A percentile compares a stretch with the other conserved stretches of the same genome.
Evolutionary conservation across 2,329 filamentous ascomycete species (phyloP).

Genomic region (Talaromyces albobiverticillius): DNA sequence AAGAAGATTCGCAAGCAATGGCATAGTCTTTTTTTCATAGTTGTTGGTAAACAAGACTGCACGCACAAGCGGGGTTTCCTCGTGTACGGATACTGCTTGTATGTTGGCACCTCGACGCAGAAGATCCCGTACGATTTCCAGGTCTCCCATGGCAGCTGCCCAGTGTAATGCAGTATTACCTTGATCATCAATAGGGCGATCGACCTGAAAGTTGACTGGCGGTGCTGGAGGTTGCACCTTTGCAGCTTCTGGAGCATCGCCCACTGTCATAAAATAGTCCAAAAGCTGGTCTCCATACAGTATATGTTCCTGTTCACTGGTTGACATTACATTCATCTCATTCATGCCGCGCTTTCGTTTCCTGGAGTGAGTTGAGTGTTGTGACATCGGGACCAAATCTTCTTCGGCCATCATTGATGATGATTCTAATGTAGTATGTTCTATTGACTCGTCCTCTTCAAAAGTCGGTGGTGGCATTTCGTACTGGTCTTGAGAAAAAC

Average conservation of each 20-base stretch:
- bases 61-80: conserved; percentile 91
- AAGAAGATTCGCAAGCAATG: conserved; percentile 76
- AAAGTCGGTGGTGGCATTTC: conserved; percentile 61
- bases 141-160: conserved; percentile 95
- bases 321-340: conserved; percentile 54
- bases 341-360: conserved; percentile 77
- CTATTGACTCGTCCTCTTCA: conserved; percentile 76
- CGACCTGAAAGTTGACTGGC: conserved; percentile 79
- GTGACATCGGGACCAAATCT: conserved; percentile 69
- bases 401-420: conserved; percentile 84
- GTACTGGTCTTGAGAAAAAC: conserved; percentile 58
- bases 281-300: conserved; percentile 90
- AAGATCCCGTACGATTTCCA: conserved; percentile 85
- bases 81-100: conserved; percentile 64
- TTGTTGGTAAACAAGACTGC: conserved; percentile 96
- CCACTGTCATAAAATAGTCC: conserved; percentile 90
- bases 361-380: conserved; percentile 54
- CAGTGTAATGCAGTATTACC: conserved; percentile 92
- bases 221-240: conserved; percentile 65
- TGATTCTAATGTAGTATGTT: conserved; percentile 78
- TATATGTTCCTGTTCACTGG: conserved; percentile 77
- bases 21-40: conserved; percentile 89
- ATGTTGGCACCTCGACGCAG: conserved; percentile 75
- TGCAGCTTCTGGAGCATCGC: conserved; percentile 67
- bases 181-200: conserved; percentile 90